These are phyloP conservation scores for Aspergillus fumigatiaffinis DNA, from an alignment of 2,329 filamentous ascomycete genomes.

Conservation along the genomic window DNA sequence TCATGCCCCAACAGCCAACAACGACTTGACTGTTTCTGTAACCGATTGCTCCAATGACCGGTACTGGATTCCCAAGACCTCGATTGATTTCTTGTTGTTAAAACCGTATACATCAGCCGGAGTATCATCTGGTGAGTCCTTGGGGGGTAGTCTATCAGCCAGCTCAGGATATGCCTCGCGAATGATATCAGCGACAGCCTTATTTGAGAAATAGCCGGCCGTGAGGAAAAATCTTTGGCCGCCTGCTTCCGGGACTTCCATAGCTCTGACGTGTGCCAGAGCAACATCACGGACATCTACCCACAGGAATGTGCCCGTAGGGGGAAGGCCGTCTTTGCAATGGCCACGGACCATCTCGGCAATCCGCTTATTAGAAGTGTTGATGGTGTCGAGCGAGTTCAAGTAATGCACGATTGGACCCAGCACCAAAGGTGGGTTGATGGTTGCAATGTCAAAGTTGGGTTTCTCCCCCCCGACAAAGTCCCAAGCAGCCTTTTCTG, in stretches of 20 bases:
- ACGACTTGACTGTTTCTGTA: conserved; percentile 35
- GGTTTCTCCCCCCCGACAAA: conserved; percentile 56
- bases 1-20: conserved; percentile 31
- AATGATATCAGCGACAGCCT: conserved; percentile 40
- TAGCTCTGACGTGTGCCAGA: conserved; percentile 45
- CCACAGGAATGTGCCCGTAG: conserved; percentile 58
- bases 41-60: conserved; percentile 35
- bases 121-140: conserved; percentile 29
- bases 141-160: conserved; percentile 38
- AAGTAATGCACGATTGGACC: conserved; percentile 64
- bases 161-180: conserved; percentile 42
- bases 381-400: conserved; percentile 59
- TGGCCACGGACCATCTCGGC: conserved; percentile 61
- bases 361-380: conserved; percentile 69
- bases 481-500: conserved; percentile 64
- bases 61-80: conserved; percentile 42
- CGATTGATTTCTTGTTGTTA: conserved; percentile 39
- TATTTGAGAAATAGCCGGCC: conserved; percentile 41
- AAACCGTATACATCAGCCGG: conserved; percentile 28
- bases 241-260: conserved; percentile 44
- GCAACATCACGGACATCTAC: conserved; percentile 51
- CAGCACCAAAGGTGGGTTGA: conserved; percentile 61
- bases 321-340: conserved; percentile 53
- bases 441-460: conserved; percentile 57
- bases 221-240: conserved; percentile 45